These are phyloP conservation scores for Botrytis hyacinthi DNA, from an alignment of 2,329 filamentous ascomycete species.

Conservation along the genomic window DNA sequence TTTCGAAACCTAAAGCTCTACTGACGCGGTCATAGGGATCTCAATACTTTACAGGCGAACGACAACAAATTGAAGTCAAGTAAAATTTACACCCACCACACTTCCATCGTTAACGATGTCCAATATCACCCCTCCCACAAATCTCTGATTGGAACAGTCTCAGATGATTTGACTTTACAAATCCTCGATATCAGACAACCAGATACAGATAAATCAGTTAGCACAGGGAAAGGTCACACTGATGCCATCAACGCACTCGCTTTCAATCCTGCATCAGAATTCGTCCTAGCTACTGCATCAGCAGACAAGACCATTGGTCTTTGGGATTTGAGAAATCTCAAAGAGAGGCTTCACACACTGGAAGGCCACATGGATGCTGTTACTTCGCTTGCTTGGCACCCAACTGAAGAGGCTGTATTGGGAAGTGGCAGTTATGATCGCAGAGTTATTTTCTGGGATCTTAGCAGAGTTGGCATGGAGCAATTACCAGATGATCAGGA, in stretches of 20 bases:
- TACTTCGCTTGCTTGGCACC: slow-evolving; percentile 92
- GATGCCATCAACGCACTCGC: slow-evolving; percentile 96
- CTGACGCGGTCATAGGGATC: slow-evolving; percentile 57
- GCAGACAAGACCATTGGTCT: slow-evolving; percentile 93
- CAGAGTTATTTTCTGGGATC: slow-evolving; percentile 93
- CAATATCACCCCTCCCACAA: slow-evolving; percentile 88
- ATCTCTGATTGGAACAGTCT: slow-evolving; percentile 86
- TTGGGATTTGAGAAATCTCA: slow-evolving; percentile 92
- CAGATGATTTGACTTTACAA: slow-evolving; percentile 90
- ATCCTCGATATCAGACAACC: slow-evolving; percentile 80
- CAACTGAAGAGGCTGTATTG: slow-evolving; percentile 81
- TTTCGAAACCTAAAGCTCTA: background rate
- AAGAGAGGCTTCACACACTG: slow-evolving; percentile 83
- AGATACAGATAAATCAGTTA: slow-evolving; percentile 64
- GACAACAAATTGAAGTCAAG: slow-evolving; percentile 69
- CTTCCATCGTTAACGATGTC: slow-evolving; percentile 91
- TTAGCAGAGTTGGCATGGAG: slow-evolving; percentile 88
- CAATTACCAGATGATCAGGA: slow-evolving; percentile 93
- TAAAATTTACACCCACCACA: slow-evolving; percentile 82
- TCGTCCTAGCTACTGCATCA: slow-evolving; percentile 86
- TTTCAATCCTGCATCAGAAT: slow-evolving; percentile 91
- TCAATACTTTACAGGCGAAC: slow-evolving; percentile 69
- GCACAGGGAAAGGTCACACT: slow-evolving; percentile 72
- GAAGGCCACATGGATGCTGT: slow-evolving; percentile 88
- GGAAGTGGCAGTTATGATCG: slow-evolving; percentile 92